Evolutionary conservation across 2,329 filamentous ascomycete genomes (phyloP).

Genomic region (Tolypocladium ovalisporum): DNA sequence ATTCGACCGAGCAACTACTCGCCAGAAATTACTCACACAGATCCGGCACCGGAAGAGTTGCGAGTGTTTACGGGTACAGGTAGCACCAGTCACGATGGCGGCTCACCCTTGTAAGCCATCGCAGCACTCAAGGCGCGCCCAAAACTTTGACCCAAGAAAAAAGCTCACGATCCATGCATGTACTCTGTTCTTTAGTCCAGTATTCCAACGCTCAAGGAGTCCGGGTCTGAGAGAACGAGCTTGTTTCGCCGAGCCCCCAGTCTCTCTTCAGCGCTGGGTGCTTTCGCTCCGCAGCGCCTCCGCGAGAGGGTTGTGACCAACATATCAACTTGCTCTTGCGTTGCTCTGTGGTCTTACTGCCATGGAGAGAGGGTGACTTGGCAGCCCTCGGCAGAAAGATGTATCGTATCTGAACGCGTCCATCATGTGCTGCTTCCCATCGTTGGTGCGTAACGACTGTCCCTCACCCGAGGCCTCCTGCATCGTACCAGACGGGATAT

Average conservation of each 20-base stretch:
- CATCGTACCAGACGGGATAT: neutral
- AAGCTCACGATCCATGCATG: constrained; percentile 23
- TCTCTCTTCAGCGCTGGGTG: constrained; percentile 14
- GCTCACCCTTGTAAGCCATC: neutral
- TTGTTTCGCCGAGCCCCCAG: neutral
- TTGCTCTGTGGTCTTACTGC: constrained; percentile 48
- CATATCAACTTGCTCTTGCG: constrained; percentile 37
- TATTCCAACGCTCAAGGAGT: constrained; percentile 45
- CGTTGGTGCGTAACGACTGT: neutral
- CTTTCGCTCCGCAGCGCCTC: constrained; percentile 16
- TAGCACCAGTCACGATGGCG: neutral
- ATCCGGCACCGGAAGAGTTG: neutral
- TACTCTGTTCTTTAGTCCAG: constrained; percentile 55
- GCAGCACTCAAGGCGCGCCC: no score
- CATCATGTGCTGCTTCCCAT: neutral
- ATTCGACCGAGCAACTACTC: neutral
- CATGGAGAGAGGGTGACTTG: constrained; percentile 22
- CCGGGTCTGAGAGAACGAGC: constrained; percentile 55
- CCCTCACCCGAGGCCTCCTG: neutral
- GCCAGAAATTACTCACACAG: neutral
- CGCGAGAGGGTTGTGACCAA: neutral
- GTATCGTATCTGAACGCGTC: constrained; percentile 55
- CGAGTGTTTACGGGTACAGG: no score
- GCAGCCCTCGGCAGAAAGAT: constrained; percentile 35
- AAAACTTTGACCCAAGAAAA: no score